Evolutionary conservation across 176 grass and related monocot species (phyloP).

Genomic region (maize (Zea mays)): DNA sequence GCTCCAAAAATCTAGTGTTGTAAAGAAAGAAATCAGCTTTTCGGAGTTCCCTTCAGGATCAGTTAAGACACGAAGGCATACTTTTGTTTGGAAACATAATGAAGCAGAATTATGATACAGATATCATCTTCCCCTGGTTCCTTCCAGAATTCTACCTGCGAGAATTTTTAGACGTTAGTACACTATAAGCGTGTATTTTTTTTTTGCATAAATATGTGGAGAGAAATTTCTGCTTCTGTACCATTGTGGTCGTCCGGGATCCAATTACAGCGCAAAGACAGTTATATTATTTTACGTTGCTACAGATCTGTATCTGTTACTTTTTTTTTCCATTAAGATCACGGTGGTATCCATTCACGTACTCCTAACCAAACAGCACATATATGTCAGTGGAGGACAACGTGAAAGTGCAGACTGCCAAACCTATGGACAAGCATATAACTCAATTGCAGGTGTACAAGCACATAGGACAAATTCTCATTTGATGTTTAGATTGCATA

Average conservation of each 20-base stretch:
- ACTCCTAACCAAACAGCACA: too few species aligned
- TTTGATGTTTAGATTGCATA: constrained; percentile 27
- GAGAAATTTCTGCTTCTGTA: constrained; percentile 28
- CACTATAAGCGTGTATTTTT: constrained; percentile 2
- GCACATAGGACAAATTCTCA: not conserved
- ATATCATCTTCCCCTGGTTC: not conserved
- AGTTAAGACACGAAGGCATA: not conserved
- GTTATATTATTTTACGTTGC: too few species aligned
- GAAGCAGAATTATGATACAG: constrained; percentile 6
- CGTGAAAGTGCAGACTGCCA: not conserved
- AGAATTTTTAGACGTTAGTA: not conserved
- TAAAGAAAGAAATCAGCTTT: not conserved
- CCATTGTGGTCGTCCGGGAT: too few species aligned
- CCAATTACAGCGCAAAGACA: too few species aligned
- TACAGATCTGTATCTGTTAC: too few species aligned
- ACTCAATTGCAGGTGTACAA: constrained; percentile 38
- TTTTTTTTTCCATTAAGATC: too few species aligned
- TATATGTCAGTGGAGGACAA: constrained; percentile 3
- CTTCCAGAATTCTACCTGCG: constrained; percentile 13
- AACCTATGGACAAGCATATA: too few species aligned
- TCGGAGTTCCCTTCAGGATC: not conserved
- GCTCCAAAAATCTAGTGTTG: not conserved
- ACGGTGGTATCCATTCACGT: too few species aligned
- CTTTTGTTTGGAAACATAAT: not conserved
- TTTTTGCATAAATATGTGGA: not conserved